Percentiles rank a stretch among this genome's conserved stretches.
These are phyloP conservation scores for Streptanthus diversifolius DNA, from an alignment of 345 rosid species.

Conservation along the genomic window DNA sequence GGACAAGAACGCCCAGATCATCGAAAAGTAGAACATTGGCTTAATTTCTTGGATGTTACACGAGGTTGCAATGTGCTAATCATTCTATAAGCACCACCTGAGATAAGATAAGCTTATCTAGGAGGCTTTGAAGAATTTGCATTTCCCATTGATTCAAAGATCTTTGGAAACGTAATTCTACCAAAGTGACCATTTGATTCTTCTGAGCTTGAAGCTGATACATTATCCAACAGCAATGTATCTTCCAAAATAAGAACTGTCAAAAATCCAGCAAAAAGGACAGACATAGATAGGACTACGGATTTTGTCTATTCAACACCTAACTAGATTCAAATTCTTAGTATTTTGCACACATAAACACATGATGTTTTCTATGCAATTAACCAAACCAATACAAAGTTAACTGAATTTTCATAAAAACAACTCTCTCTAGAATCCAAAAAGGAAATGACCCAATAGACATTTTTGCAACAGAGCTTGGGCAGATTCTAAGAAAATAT, in stretches of 20 bases:
- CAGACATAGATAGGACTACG: too few relatives aligned
- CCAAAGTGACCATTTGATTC: not conserved
- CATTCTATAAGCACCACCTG: constrained; percentile 69
- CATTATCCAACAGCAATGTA: not conserved
- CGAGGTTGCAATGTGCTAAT: constrained; percentile 7
- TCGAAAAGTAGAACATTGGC: not conserved
- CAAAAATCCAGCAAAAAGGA: too few relatives aligned
- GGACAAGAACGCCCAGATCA: not conserved
- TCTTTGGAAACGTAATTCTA: not conserved
- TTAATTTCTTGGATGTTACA: not conserved
- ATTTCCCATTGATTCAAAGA: not conserved
- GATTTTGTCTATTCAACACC: not conserved
- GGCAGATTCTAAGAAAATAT: not conserved
- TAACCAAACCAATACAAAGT: not conserved
- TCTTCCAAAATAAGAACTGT: too few relatives aligned
- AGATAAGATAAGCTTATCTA: constrained; percentile 62
- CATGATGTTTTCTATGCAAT: not conserved
- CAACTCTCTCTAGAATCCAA: not conserved
- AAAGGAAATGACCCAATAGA: not conserved
- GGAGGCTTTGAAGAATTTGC: constrained; percentile 37
- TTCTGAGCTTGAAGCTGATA: not conserved
- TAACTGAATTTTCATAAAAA: not conserved
- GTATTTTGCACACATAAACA: too few relatives aligned
- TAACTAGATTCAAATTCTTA: not conserved
- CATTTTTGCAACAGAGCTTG: too few relatives aligned